Conservation (phyloP, 208 protist genomes). For the Trypanosoma conorhini region DNA sequence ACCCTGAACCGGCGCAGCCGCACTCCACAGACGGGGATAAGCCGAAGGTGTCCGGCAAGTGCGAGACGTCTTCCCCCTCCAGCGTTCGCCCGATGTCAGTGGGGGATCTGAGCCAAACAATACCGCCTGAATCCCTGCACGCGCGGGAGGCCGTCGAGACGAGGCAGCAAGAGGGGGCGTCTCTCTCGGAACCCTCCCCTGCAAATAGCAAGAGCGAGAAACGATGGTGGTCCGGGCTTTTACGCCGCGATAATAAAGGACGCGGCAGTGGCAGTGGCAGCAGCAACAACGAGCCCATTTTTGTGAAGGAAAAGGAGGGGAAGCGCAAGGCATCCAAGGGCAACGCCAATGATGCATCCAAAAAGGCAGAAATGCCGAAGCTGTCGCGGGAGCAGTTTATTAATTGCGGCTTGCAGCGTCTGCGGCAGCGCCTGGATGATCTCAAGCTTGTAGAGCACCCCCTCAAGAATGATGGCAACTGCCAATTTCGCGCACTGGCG, state of each 20-base stretch:
- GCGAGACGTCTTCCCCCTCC: not conserved
- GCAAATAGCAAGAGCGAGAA: not conserved
- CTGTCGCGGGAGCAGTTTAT: conserved; percentile 62
- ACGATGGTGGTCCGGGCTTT: not conserved
- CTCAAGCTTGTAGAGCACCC: conserved; percentile 54
- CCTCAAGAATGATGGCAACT: conserved; percentile 88
- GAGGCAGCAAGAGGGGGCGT: not conserved
- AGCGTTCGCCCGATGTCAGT: not conserved
- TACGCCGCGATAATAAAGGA: not conserved
- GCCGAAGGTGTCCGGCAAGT: not conserved
- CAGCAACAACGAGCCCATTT: not conserved
- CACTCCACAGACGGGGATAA: not conserved
- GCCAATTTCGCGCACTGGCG: conserved; percentile 85
- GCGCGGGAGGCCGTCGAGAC: not conserved
- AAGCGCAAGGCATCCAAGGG: not conserved
- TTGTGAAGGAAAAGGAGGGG: not conserved
- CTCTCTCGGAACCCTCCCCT: not conserved
- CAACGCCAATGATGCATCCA: not conserved
- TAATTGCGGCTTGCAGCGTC: conserved; percentile 50
- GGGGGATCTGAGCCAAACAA: not conserved
- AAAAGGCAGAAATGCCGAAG: conserved; percentile 1
- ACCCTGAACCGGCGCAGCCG: not conserved
- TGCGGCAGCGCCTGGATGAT: conserved; percentile 58
- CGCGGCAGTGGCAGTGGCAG: not conserved
- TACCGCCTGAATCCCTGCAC: not conserved